Evolutionary conservation across 2,329 filamentous ascomycete genomes (phyloP).

Genomic region (Microsporum audouinii): DNA sequence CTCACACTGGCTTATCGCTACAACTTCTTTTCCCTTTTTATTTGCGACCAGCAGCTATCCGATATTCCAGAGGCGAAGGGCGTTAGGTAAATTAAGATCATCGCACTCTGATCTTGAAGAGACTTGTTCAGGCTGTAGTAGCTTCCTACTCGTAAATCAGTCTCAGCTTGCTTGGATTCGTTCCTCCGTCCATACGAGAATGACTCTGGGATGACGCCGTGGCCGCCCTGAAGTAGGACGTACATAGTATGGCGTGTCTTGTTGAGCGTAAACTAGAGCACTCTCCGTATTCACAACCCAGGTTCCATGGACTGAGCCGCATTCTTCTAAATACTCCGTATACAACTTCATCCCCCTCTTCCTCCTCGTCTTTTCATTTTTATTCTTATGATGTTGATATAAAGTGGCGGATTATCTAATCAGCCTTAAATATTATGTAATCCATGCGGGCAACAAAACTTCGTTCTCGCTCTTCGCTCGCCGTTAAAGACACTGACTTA

Average conservation of each 20-base stretch:
- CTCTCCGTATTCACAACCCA: not conserved
- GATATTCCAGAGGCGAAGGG: not conserved
- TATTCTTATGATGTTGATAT: not conserved
- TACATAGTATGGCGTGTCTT: not conserved
- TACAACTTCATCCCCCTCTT: not conserved
- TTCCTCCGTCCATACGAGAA: not conserved
- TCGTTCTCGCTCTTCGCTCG: not conserved
- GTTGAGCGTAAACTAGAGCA: not conserved
- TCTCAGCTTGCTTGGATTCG: not conserved
- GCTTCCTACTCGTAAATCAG: not conserved
- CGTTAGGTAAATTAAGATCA: not conserved
- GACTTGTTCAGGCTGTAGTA: no score
- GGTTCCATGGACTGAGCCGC: not conserved
- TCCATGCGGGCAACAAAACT: not conserved
- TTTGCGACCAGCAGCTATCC: not conserved
- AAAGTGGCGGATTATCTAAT: not conserved
- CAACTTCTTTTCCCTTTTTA: not conserved
- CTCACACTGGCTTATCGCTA: not conserved
- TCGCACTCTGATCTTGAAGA: not conserved
- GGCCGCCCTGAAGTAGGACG: not conserved
- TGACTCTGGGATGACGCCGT: not conserved
- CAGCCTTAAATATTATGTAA: not conserved
- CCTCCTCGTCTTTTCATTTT: not conserved
- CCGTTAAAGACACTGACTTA: not conserved
- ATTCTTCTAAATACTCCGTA: not conserved